Evolutionary conservation across 371 early-diverging fungal species (phyloP), one percentile per base, ranked within the genome.

Genomic region (Mortierella sp.): DNA sequence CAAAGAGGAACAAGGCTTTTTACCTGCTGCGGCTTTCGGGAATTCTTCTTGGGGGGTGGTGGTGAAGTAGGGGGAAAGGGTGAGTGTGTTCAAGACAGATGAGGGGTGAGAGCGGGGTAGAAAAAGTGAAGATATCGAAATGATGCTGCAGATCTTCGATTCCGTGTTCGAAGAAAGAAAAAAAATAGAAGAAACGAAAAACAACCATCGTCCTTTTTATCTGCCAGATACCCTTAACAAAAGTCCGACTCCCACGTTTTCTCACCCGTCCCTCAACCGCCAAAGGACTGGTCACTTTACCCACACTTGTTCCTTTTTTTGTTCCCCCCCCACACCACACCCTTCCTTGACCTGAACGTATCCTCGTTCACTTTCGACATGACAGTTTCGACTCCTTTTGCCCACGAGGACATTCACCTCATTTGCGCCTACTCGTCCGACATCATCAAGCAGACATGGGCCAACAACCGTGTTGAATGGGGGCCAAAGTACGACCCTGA

Each of bases 381-480:
- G 53, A 43, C 53, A 22, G 19, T 44, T 8, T 13, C 31, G 1
- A 55, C 43, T 5, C 48, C 63, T 16, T 74, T 70, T 45, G 31
- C 71, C 37, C 81, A 67, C 58, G 53, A 55, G 22, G 71, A 77
- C 39, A 50, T 81, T 52, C 73, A 77, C 14, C 71, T 81, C 64
- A 77, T 81, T 50, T 64, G 24, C 6, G 64, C 69, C 31, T 44
- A 66, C 45, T 65, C 65, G 7, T 55, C 69, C 19, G 83, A 45
- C 24, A 77, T 85, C 55, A 78, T 82, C 64, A 19, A 53, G 58
- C 68, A 47, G 16, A 86, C 85, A 39, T 86, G 87, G 87, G 24
- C 47, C 34, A 81, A 81, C 73, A 73, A 70, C 67, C 50, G 40
- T 11, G 41, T 10, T 2, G 86, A 79, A 47, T 87, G 87, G 87